phyloP scores from a whole-genome alignment of 352 stramenopile species.

The Phytophthora sansomeana region DNA sequence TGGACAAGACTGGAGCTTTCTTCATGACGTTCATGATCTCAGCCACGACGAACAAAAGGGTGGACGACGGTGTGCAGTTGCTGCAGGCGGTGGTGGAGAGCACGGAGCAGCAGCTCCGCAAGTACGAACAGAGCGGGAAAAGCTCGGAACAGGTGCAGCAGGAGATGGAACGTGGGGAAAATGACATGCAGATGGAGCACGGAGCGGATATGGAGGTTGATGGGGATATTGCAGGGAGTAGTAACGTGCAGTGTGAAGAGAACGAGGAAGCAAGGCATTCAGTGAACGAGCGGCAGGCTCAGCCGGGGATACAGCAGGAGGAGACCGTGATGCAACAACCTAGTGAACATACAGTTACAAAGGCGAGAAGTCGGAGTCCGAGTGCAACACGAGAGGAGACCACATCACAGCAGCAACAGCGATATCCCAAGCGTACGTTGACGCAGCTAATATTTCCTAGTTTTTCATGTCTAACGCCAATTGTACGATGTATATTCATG shows the following conservation, averaged over 20 bases:
- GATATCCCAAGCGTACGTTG: constrained; percentile 39
- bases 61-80: constrained; percentile 47
- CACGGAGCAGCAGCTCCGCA: constrained; percentile 45
- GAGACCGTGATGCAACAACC: not conserved
- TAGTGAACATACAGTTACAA: not conserved
- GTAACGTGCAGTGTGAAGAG: constrained; percentile 3
- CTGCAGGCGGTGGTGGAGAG: constrained; percentile 49
- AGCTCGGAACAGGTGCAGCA: constrained; percentile 13
- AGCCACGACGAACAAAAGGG: constrained; percentile 52
- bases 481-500: not conserved
- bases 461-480: not conserved
- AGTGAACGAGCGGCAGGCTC: constrained; percentile 41
- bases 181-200: constrained; percentile 3
- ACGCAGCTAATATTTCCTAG: not conserved
- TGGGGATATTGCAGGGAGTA: not conserved
- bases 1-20: constrained; percentile 18
- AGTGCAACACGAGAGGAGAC: constrained; percentile 34
- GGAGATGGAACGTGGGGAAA: not conserved
- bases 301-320: constrained; percentile 50
- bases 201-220: not conserved
- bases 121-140: constrained; percentile 8
- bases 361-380: constrained; percentile 14
- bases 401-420: constrained; percentile 17
- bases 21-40: constrained; percentile 66
- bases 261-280: not conserved